Evolutionary conservation across 345 rosid genomes (phyloP).

Genomic region (Euphorbia lathyris): DNA sequence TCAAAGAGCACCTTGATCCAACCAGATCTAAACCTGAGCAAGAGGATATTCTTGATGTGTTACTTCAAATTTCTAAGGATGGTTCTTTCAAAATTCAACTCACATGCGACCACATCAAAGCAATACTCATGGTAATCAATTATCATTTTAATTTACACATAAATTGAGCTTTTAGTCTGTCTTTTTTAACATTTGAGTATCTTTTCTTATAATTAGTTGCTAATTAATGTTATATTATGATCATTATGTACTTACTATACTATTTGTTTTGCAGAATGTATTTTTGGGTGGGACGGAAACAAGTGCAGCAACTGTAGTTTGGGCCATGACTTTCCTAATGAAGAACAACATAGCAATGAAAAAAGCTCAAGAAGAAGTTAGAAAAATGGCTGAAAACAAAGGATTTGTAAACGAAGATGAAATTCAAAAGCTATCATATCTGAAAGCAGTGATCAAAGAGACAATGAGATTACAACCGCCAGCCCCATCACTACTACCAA

Average conservation of each 20-base stretch:
- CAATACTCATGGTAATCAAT: slow-evolving; percentile 11
- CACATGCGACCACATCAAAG: slow-evolving; percentile 12
- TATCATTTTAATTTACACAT: not conserved
- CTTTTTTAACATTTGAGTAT: no score
- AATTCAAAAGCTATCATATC: not conserved
- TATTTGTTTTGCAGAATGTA: not conserved
- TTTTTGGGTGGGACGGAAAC: slow-evolving; percentile 4
- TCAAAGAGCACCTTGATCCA: slow-evolving; percentile 18
- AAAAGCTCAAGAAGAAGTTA: no score
- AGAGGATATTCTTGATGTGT: slow-evolving; percentile 39
- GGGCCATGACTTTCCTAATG: no score
- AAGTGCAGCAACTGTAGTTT: not conserved
- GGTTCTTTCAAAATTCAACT: slow-evolving; percentile 3
- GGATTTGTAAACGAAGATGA: slow-evolving; percentile 12
- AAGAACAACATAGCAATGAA: no score
- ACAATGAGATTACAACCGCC: slow-evolving; percentile 2
- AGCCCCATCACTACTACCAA: no score
- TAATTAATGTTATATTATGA: no score
- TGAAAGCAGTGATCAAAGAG: slow-evolving; percentile 1
- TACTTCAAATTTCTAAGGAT: slow-evolving; percentile 5
- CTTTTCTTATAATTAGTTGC: no score
- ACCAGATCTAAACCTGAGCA: not conserved
- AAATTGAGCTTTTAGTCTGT: no score
- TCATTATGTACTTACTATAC: no score
- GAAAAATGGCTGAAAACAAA: not conserved